phyloP scores from a whole-genome alignment of 2,329 filamentous ascomycete genomes.

The Rhynchosporium secalis region DNA sequence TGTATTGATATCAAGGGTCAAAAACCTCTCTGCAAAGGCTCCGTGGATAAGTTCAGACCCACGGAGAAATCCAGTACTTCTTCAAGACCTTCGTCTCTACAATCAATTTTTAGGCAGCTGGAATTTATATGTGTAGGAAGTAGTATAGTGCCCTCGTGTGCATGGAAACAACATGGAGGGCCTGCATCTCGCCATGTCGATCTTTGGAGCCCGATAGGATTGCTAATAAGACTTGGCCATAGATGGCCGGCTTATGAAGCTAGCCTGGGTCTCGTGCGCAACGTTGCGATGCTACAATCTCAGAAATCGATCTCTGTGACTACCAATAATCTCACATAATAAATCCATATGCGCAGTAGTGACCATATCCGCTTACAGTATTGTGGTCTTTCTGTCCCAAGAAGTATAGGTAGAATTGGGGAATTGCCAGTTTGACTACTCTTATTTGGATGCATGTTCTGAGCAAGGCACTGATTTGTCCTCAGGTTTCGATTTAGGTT shows the following conservation, averaged over 20 bases:
- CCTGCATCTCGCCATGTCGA: constrained; percentile 3
- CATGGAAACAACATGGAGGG: neutral
- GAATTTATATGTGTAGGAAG: neutral
- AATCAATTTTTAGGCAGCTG: neutral
- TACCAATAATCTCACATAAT: too few relatives aligned
- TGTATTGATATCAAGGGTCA: too few relatives aligned
- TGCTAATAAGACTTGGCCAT: neutral
- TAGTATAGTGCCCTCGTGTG: neutral
- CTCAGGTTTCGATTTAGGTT: too few relatives aligned
- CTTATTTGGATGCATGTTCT: too few relatives aligned
- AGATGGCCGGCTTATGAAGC: neutral
- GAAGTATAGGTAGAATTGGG: too few relatives aligned
- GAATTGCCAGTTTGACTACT: too few relatives aligned
- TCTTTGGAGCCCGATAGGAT: neutral
- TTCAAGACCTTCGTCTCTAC: neutral
- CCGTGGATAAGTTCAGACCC: neutral
- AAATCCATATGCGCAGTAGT: too few relatives aligned
- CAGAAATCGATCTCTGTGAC: neutral
- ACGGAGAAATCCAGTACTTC: neutral
- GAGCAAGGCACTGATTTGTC: too few relatives aligned
- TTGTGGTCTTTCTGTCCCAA: too few relatives aligned
- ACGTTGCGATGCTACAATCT: neutral
- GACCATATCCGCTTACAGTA: too few relatives aligned
- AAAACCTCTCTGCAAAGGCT: too few relatives aligned
- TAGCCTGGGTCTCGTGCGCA: too few relatives aligned